Evolutionary conservation across 306 rosid genomes (phyloP), one percentile per base, ranked within the genome.

Genomic region (Pueraria montana): DNA sequence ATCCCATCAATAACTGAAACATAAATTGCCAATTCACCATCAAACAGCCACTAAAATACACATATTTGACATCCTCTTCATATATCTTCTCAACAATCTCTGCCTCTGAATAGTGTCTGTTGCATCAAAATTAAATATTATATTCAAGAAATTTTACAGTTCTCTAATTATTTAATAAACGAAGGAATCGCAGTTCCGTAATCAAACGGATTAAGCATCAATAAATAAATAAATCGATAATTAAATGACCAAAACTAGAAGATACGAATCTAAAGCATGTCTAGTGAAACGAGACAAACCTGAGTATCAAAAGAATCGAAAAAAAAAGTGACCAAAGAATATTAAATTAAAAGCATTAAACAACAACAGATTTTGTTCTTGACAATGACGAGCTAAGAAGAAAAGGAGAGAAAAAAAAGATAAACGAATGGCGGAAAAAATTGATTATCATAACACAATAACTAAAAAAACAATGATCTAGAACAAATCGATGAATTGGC

Each of bases 111-210:
- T 6, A 50, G 52, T 64, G 17, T 84, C 90, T 88, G 89, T 79
- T 65, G 86, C 85, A 82, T 67, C 82, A 87, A 82, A 77, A 79
- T 81, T 88, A 90, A 82, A 85, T 34, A 76, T 79, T 69, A 84
- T 78, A 79, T 52, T 79, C 38, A 73, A 7, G 38, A 34, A 34
- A 84, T 26, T 34, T 17, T 58, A n/a, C 21, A 65, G 30, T 43
- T 55, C 56, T 8, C 10, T 13, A 81, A 52, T 23, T 80, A 11
- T 24, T 30, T 17, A 68, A 67, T 32, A 61, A 80, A 62, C 46
- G 66, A 65, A 70, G 69, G 68, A 76, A 76, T 66, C 67, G 74
- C 42, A 81, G 85, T 71, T 83, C 76, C 66, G 18, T 62, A 49
- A 61, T 71, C 72, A 86, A 80, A 80, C 8, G 63, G 79, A 82